A percentile compares a stretch with the other conserved stretches of the same genome.
Conservation (phyloP, 75 land plant genomes). For the Cunninghamia lanceolata region DNA sequence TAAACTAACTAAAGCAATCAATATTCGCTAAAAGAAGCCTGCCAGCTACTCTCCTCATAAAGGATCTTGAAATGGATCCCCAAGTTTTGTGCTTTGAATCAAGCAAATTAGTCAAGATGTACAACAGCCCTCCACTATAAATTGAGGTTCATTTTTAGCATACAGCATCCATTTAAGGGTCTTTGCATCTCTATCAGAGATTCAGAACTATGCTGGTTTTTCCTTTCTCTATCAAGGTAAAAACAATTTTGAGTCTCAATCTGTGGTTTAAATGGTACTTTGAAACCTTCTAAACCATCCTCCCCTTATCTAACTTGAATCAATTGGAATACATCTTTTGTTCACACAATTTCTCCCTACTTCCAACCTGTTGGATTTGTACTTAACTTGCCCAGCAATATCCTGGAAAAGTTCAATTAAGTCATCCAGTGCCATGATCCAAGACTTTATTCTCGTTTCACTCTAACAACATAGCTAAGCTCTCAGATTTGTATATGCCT, state of each 20-base stretch:
- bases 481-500: background rate
- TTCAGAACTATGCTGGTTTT: background rate
- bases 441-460: background rate
- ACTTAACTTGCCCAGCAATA: background rate
- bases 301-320: background rate
- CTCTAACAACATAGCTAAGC: background rate
- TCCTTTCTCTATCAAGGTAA: background rate
- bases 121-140: background rate
- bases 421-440: background rate
- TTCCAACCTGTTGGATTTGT: background rate
- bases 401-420: background rate
- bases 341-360: background rate
- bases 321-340: background rate
- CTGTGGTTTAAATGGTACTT: background rate
- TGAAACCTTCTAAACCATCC: background rate
- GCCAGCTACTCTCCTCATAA: background rate
- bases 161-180: background rate
- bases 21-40: background rate
- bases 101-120: background rate
- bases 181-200: background rate
- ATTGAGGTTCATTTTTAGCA: background rate
- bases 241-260: background rate
- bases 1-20: background rate
- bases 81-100: background rate
- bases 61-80: background rate